A percentile compares a stretch with the other conserved stretches of the same genome.
These are phyloP conservation scores for Saturnispora dispora DNA, from an alignment of 805 yeast genomes.

Conservation along the genomic window DNA sequence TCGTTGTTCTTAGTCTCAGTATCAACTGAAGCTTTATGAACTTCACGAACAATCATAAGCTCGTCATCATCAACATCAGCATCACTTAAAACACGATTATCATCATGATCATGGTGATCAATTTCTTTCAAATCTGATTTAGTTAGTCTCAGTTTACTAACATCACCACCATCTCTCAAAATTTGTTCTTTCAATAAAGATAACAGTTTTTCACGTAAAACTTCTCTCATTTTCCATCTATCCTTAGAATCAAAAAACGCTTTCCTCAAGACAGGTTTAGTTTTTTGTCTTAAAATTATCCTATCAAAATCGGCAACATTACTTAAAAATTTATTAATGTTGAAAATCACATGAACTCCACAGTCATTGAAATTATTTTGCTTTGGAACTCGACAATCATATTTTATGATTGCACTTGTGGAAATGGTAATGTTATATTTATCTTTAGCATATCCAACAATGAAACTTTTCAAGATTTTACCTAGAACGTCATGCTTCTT, in stretches of 20 bases:
- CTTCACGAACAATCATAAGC: constrained; percentile 9
- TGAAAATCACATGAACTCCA: constrained; percentile 84
- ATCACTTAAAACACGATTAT: not conserved
- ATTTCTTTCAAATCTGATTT: constrained; percentile 4
- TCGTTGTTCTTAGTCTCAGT: not conserved
- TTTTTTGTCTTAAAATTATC: constrained; percentile 15
- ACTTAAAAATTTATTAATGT: constrained; percentile 48
- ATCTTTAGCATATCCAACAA: constrained; percentile 62
- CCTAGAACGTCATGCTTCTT: constrained; percentile 45
- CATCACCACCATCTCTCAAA: constrained; percentile 17
- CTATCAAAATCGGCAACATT: constrained; percentile 35
- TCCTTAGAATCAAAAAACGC: constrained; percentile 22
- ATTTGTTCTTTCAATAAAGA: constrained; percentile 24
- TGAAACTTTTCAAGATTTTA: constrained; percentile 46
- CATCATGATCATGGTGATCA: not conserved
- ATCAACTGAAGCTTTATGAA: constrained; percentile 3
- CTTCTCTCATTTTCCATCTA: constrained; percentile 18
- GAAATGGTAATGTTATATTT: constrained; percentile 41
- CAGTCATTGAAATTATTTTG: constrained; percentile 91
- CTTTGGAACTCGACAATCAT: constrained; percentile 48
- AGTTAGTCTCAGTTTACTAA: constrained; percentile 17
- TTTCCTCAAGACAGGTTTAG: constrained; percentile 7
- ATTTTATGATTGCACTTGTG: constrained; percentile 33
- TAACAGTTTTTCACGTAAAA: constrained; percentile 20
- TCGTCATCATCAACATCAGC: constrained; percentile 10